These are phyloP conservation scores for Erythrophleum ivorense DNA, from an alignment of 331 rosid genomes.

Conservation along the genomic window DNA sequence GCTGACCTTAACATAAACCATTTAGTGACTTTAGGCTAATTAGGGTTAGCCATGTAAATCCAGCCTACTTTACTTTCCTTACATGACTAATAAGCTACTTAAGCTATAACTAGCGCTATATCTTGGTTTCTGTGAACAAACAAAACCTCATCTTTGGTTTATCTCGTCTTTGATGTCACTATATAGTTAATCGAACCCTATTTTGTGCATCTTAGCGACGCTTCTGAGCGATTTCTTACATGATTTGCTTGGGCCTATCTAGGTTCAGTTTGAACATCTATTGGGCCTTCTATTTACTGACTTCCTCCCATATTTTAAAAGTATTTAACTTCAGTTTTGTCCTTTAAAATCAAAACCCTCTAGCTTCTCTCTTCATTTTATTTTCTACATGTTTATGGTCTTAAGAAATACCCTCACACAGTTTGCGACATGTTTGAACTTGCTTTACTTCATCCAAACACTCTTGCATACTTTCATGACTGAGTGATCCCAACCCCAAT, in stretches of 20 bases:
- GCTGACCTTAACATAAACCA: background rate
- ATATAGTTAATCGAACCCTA: too few relatives aligned
- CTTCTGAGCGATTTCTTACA: too few relatives aligned
- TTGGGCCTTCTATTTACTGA: background rate
- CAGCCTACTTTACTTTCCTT: background rate
- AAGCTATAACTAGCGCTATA: background rate
- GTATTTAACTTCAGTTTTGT: background rate
- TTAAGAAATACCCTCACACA: background rate
- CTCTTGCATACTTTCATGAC: background rate
- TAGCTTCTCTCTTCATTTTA: constrained; percentile 1
- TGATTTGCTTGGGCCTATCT: too few relatives aligned
- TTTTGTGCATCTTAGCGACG: too few relatives aligned
- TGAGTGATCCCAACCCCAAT: background rate
- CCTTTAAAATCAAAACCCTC: background rate
- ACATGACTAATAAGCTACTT: background rate
- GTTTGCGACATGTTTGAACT: too few relatives aligned
- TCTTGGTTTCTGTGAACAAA: background rate
- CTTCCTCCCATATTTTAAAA: background rate
- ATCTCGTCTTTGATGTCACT: too few relatives aligned
- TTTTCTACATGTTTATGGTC: background rate
- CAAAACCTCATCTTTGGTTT: too few relatives aligned
- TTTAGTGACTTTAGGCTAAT: too few relatives aligned
- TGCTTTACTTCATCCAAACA: background rate
- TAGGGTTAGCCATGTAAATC: too few relatives aligned
- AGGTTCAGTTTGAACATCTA: background rate